Conservation (phyloP, 2,329 filamentous ascomycete species). For the Fusarium chuoi region DNA sequence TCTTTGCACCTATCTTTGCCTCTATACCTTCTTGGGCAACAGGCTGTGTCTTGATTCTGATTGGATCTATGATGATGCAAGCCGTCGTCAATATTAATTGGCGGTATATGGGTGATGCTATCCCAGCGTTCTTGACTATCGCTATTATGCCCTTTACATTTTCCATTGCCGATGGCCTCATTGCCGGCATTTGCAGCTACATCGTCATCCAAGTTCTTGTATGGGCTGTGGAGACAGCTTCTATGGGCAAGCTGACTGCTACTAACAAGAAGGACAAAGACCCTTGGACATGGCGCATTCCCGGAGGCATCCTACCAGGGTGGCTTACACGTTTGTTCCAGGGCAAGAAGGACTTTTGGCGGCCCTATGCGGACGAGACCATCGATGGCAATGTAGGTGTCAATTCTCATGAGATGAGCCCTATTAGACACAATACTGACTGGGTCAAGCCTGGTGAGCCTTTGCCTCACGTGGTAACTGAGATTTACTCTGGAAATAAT, state of each 20-base stretch:
- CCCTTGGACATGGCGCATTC: neutral
- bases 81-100: neutral
- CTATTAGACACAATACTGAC: neutral
- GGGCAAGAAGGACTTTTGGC: neutral
- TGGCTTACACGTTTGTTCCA: neutral
- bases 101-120: neutral
- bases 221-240: neutral
- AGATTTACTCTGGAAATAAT: neutral
- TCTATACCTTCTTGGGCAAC: neutral
- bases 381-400: neutral
- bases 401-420: neutral
- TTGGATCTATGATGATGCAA: neutral
- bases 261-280: neutral
- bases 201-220: neutral
- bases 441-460: neutral
- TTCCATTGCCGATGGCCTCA: neutral
- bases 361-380: neutral
- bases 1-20: neutral
- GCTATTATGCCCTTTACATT: neutral
- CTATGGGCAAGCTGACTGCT: neutral
- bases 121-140: neutral
- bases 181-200: neutral
- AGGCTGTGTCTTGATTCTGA: neutral
- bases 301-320: neutral
- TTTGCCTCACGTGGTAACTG: neutral